A percentile compares a stretch with the other conserved stretches of the same genome.
phyloP scores from a whole-genome alignment of 2,329 filamentous ascomycete genomes.

The Sporothrix sp. region DNA sequence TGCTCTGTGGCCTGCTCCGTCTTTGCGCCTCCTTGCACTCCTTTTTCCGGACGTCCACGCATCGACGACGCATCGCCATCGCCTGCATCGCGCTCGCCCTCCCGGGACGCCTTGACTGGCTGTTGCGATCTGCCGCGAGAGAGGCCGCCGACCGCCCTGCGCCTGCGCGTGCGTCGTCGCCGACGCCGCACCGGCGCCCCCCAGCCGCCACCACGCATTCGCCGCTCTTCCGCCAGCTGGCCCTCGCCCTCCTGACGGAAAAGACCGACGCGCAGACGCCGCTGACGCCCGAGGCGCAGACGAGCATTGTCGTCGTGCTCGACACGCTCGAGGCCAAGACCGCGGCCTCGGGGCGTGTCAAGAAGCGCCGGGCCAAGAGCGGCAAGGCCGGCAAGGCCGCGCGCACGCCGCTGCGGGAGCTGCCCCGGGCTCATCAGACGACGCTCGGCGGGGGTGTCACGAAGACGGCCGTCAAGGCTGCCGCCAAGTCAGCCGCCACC shows the following conservation, averaged over 20 bases:
- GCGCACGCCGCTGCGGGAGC: constrained; percentile 17
- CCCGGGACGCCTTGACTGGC: constrained; percentile 56
- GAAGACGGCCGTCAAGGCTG: not conserved
- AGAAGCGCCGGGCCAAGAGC: constrained; percentile 16
- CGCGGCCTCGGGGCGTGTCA: constrained; percentile 16
- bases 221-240: constrained; percentile 55
- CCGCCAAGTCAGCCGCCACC: not conserved
- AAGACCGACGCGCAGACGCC: constrained; percentile 14
- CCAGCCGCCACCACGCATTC: constrained; percentile 55
- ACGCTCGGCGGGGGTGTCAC: constrained; percentile 1
- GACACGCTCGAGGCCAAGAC: constrained; percentile 13
- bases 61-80: too few relatives aligned
- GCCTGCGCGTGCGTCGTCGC: not conserved
- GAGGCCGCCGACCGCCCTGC: not conserved
- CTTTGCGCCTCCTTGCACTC: too few relatives aligned
- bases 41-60: too few relatives aligned
- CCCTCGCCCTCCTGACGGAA: constrained; percentile 33
- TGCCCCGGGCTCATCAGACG: constrained; percentile 4
- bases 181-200: constrained; percentile 12
- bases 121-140: constrained; percentile 32
- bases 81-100: not conserved
- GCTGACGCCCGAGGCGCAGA: not conserved
- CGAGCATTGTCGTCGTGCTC: constrained; percentile 4
- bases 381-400: not conserved
- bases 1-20: too few relatives aligned